phyloP scores from a whole-genome alignment of 176 grass and related monocot genomes.

The Ananas comosus region DNA sequence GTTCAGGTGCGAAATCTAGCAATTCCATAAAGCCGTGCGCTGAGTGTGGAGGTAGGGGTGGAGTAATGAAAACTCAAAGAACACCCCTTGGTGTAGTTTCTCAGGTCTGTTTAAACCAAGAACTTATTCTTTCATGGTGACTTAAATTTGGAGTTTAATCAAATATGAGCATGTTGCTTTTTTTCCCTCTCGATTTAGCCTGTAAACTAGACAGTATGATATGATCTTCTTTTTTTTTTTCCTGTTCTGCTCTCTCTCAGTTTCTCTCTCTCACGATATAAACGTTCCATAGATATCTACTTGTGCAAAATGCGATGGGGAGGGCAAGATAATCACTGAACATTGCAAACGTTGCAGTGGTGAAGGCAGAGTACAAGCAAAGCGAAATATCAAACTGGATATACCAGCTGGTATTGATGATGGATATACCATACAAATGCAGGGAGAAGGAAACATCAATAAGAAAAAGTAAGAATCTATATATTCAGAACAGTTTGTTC shows the following conservation, averaged over 20 bases:
- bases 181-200: not conserved
- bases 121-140: no score
- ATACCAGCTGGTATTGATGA: slow-evolving; percentile 77
- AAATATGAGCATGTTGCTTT: no score
- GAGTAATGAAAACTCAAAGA: slow-evolving; percentile 55
- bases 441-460: slow-evolving; percentile 64
- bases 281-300: slow-evolving; percentile 49
- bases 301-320: slow-evolving; percentile 75
- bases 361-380: slow-evolving; percentile 51
- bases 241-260: not conserved
- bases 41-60: slow-evolving; percentile 67
- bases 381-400: slow-evolving; percentile 41
- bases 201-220: not conserved
- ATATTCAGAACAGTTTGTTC: not conserved
- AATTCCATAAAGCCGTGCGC: slow-evolving; percentile 43
- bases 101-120: slow-evolving; percentile 29
- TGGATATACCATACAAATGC: slow-evolving; percentile 58
- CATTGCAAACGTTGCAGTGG: slow-evolving; percentile 58
- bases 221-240: not conserved
- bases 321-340: slow-evolving; percentile 67
- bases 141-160: no score
- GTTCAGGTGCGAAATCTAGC: slow-evolving; percentile 69
- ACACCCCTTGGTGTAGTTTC: slow-evolving; percentile 82
- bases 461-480: slow-evolving; percentile 49
- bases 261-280: not conserved